A percentile compares a stretch with the other conserved stretches of the same genome.
Evolutionary conservation across 2,329 filamentous ascomycete species (phyloP).

Genomic region (Botrytis porri): DNA sequence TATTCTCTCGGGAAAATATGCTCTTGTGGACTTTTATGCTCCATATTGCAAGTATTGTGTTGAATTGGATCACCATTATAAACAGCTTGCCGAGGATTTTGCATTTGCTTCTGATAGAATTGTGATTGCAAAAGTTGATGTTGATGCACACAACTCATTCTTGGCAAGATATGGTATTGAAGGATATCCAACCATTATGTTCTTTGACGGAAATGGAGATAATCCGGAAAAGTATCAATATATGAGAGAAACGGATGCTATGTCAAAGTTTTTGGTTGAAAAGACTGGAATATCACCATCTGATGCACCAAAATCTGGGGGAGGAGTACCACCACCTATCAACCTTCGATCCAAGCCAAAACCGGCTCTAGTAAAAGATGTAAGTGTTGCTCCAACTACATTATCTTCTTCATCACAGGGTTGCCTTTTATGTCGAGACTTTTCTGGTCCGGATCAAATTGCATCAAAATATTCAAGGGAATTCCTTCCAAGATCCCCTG

Average conservation of each 20-base stretch:
- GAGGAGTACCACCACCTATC: conserved; percentile 34
- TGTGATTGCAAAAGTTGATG: conserved; percentile 89
- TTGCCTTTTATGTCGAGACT: conserved; percentile 87
- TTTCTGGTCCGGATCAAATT: conserved; percentile 74
- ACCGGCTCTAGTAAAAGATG: conserved; percentile 49
- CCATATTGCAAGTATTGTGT: conserved; percentile 98
- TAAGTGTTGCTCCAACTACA: conserved; percentile 30
- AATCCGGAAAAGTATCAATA: conserved; percentile 29
- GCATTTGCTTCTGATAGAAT: conserved; percentile 66
- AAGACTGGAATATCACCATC: conserved; percentile 29
- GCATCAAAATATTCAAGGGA: conserved; percentile 73
- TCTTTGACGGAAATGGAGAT: conserved; percentile 54
- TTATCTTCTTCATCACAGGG: conserved; percentile 34
- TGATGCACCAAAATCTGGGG: conserved; percentile 28
- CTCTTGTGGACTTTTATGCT: conserved; percentile 96
- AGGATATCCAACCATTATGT: conserved; percentile 91
- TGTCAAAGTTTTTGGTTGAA: conserved; percentile 32
- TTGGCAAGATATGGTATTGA: conserved; percentile 61
- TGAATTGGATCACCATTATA: conserved; percentile 82
- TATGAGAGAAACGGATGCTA: conserved; percentile 23
- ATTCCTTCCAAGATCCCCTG: conserved; percentile 58
- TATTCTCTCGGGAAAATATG: conserved; percentile 86
- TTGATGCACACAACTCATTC: conserved; percentile 75
- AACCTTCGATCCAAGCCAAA: conserved; percentile 36
- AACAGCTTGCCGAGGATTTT: conserved; percentile 78